phyloP scores from a whole-genome alignment of 2,329 filamentous ascomycete genomes.

The Penicillium glabrum region DNA sequence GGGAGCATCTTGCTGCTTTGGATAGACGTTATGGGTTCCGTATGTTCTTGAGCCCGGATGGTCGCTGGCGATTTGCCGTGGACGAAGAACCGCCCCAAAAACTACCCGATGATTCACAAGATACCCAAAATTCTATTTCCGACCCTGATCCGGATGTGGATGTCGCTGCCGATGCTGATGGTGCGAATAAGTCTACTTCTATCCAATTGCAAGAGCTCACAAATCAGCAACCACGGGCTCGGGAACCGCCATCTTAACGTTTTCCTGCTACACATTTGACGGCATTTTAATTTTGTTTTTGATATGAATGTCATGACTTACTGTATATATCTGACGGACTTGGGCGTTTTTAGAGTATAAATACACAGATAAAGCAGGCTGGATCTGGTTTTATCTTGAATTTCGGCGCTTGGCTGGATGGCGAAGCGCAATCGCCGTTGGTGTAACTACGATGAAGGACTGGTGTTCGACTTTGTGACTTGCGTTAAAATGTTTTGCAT shows the following conservation, averaged over 20 bases:
- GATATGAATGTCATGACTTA: neutral
- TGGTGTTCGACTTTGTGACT: neutral
- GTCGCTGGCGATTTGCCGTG: slow-evolving; percentile 33
- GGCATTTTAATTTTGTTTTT: neutral
- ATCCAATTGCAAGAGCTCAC: slow-evolving; percentile 20
- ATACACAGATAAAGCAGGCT: neutral
- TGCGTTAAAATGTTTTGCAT: neutral
- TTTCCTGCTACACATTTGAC: neutral
- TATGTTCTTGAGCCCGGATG: slow-evolving; percentile 29
- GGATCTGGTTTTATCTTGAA: neutral
- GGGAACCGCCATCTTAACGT: neutral
- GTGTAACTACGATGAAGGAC: neutral
- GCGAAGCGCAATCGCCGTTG: neutral
- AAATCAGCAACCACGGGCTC: neutral
- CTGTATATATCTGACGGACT: slow-evolving; percentile 1
- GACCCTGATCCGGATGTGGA: neutral
- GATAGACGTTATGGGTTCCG: slow-evolving; percentile 35
- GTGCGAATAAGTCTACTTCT: slow-evolving; percentile 22
- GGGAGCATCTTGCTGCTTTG: slow-evolving; percentile 24
- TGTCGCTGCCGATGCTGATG: neutral
- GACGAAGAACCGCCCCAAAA: slow-evolving; percentile 27
- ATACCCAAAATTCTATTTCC: neutral
- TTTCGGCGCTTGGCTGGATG: neutral
- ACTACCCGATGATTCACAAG: neutral
- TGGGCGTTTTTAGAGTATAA: neutral